Conservation (phyloP, 306 rosid genomes). For the Crotalaria pallida region DNA sequence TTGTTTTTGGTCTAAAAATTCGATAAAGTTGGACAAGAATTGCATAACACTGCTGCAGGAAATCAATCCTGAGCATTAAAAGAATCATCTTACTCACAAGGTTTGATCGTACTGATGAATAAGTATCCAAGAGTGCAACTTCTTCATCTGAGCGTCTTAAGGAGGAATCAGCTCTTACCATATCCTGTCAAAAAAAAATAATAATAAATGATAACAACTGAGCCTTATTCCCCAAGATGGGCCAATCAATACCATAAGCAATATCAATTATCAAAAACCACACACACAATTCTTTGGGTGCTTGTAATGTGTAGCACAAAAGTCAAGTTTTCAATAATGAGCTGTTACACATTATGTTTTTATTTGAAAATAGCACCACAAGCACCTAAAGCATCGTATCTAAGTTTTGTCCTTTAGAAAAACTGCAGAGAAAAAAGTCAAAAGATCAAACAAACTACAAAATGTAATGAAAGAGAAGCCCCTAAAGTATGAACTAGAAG, state of each 20-base stretch:
- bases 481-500: neutral
- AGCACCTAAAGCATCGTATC: no score
- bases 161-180: conserved; percentile 64
- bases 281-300: neutral
- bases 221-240: neutral
- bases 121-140: conserved; percentile 59
- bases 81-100: conserved; percentile 60
- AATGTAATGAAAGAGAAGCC: neutral
- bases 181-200: conserved; percentile 36
- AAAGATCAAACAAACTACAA: neutral
- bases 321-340: no score
- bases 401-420: neutral
- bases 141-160: conserved; percentile 68
- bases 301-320: no score
- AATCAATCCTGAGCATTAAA: neutral
- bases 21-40: neutral
- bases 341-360: no score
- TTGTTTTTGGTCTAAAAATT: conserved; percentile 5
- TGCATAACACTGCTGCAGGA: neutral
- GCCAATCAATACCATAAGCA: conserved; percentile 6
- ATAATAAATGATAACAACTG: neutral
- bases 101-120: conserved; percentile 70
- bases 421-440: conserved; percentile 12
- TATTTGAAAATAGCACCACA: no score
- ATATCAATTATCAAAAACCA: neutral